Evolutionary conservation across 179 eudicot species (phyloP), one percentile per base, ranked within the genome.

Genomic region (Carnegiea gigantea): DNA sequence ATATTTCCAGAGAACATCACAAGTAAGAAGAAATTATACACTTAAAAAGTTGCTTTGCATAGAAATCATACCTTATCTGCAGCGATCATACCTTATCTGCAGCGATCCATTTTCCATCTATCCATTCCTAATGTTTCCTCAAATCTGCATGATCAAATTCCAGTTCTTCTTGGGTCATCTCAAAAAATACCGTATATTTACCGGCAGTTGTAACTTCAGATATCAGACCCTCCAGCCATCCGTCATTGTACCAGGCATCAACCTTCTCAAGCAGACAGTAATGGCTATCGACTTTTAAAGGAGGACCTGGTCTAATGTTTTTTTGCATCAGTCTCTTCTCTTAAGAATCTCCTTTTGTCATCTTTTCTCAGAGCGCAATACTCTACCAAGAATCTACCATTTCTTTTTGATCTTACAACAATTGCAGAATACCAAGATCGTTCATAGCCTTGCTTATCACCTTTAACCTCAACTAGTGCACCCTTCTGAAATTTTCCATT

Each of bases 71-170:
- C 90, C 91, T 23, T 84, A 76, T 73, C 54, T 53, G 88, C 60
- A 81, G 75, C 59, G 40, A 83, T 79, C 92, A 38, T 87, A 89
- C 90, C 91, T 23, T 84, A 76, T 73, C 54, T 53, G 88, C 60
- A 81, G 75, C 59, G 40, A 83, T 79, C 92, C 94, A 91, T 57
- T 88, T 82, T 9, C 89, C 90, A 44, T 78, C 78, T 17, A 83
- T 79, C 91, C 91, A 91, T 64, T 91, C 92, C 77, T 84, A 91
- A 77, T 82, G 94, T 83, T 81, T 82, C 87, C 94, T 89, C 80
- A 91, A 38, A 72, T 78, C 60, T 20, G 71, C 82, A 83, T 83
- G 89, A 21, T 84, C 84, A 64, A 90, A 83, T 44, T 59, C 77
- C 79, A 89, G 21, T 76, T 86, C 90, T 80, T 90, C 94, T 79